Evolutionary conservation across 2,329 filamentous ascomycete species (phyloP), one percentile per base, ranked within the genome.

Genomic region (Ciborinia camelliae): DNA sequence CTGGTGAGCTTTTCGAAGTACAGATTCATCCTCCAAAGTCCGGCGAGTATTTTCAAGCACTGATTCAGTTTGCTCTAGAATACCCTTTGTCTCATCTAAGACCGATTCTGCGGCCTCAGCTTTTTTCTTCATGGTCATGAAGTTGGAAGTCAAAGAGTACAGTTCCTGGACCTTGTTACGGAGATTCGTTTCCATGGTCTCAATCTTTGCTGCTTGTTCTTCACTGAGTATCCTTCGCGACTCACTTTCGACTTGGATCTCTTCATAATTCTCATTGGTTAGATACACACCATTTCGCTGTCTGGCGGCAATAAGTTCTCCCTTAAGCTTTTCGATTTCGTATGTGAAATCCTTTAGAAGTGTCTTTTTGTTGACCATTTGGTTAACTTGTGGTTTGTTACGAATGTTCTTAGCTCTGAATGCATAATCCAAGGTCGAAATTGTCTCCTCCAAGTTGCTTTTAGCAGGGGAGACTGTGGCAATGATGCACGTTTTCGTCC

Each of bases 401-500:
- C 91, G 90, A 73, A 99, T 99, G 71, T 99, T 98, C 81, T 99
- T 99, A 20, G 95, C 95, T 54, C 95, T 86, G 79, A 98, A 98
- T 14, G 95, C 96, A 75, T 99, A 99, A 76, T 99, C 95, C 1
- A 99, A 83, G 0, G 96, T 99, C 0, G 95, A 98, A 66, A 99
- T 98, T 0, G 96, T 99, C 77, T 99, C 95, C 74, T 99, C 95
- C 1, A 99, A 81, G 72, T 98, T 99, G 77, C 89, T 93, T 77
- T 95, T 96, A 9, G 93, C 92, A 1, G 95, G 93, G 2, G 95
- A 98, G 48, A 99, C 85, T 0, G 95, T 99, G 7, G 95, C 95
- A 73, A 99, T 98, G 70, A 99, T 99, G 80, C 95, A 99, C 0
- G 95, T 99, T 76, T 99, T 99, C 1, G 96, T 99, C 61, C 90